phyloP scores from a whole-genome alignment of 306 rosid genomes.

The Pyrus betulifolia region DNA sequence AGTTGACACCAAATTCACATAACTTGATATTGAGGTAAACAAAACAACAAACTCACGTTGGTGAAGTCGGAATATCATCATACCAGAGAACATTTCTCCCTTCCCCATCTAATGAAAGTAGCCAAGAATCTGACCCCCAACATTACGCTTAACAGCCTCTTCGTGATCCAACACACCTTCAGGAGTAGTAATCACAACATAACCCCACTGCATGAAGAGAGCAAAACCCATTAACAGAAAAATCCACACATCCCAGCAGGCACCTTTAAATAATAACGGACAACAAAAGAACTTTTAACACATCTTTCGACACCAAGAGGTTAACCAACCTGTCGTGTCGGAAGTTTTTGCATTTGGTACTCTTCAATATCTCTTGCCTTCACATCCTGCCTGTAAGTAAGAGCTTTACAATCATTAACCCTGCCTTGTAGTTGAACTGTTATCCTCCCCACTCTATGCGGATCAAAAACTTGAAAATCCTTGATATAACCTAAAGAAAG shows the following conservation, averaged over 20 bases:
- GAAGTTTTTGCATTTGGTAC: slow-evolving; percentile 54
- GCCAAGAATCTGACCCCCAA: slow-evolving; percentile 79
- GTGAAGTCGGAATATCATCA: neutral
- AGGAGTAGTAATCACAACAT: slow-evolving; percentile 87
- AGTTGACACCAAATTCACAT: neutral
- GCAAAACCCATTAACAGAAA: neutral
- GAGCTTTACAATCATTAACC: slow-evolving; percentile 69
- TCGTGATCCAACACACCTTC: slow-evolving; percentile 96
- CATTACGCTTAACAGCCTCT: slow-evolving; percentile 63
- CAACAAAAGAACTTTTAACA: neutral
- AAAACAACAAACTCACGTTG: slow-evolving; percentile 1
- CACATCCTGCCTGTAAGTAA: slow-evolving; percentile 65
- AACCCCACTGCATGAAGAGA: slow-evolving; percentile 80
- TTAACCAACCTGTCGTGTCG: slow-evolving; percentile 68
- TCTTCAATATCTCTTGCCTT: slow-evolving; percentile 68
- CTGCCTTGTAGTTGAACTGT: slow-evolving; percentile 88
- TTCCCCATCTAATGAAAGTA: slow-evolving; percentile 47
- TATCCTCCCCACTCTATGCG: slow-evolving; percentile 86
- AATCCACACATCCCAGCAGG: neutral
- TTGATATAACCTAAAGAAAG: slow-evolving; percentile 54
- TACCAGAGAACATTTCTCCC: neutral
- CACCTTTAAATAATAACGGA: neutral
- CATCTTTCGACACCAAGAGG: neutral
- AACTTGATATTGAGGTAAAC: neutral
- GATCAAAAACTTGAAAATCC: slow-evolving; percentile 72